Conservation (phyloP, 202 grass and related monocot genomes). For the Schoenoplectus triqueter region DNA sequence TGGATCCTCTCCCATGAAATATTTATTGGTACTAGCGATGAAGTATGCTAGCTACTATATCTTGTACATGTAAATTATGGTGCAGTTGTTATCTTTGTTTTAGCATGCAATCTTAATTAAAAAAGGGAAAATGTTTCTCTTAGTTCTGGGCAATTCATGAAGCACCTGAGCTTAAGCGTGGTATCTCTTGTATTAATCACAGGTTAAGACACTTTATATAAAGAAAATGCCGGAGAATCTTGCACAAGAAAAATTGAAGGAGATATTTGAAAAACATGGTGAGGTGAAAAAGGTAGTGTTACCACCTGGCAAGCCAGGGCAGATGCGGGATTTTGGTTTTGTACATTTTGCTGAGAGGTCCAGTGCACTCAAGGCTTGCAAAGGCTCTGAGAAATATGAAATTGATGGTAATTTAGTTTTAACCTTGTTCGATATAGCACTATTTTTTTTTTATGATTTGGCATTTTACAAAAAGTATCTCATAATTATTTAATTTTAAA, state of each 20-base stretch:
- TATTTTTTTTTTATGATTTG: neutral
- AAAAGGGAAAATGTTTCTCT: no score
- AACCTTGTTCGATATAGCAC: neutral
- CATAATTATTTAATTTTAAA: neutral
- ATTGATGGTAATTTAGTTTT: conserved; percentile 65
- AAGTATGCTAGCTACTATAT: conserved; percentile 4
- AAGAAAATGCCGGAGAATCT: conserved; percentile 92
- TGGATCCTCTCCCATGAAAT: neutral
- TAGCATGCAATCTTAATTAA: neutral
- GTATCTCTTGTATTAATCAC: conserved; percentile 29
- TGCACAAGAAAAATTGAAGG: conserved; percentile 80
- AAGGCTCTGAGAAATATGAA: conserved; percentile 86
- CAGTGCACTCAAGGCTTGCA: conserved; percentile 80
- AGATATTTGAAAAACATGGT: conserved; percentile 82
- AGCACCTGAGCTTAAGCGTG: neutral
- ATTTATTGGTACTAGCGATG: neutral
- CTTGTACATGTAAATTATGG: neutral
- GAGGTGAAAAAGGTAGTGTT: conserved; percentile 85
- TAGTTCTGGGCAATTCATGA: no score
- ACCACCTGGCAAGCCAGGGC: conserved; percentile 83
- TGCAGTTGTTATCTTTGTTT: neutral
- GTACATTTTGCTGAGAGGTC: conserved; percentile 96
- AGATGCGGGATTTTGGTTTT: conserved; percentile 97
- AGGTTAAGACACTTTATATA: conserved; percentile 97
- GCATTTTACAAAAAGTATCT: neutral